Conservation (phyloP, 2,329 filamentous ascomycete genomes). For the Parascedosporium putredinis region DNA sequence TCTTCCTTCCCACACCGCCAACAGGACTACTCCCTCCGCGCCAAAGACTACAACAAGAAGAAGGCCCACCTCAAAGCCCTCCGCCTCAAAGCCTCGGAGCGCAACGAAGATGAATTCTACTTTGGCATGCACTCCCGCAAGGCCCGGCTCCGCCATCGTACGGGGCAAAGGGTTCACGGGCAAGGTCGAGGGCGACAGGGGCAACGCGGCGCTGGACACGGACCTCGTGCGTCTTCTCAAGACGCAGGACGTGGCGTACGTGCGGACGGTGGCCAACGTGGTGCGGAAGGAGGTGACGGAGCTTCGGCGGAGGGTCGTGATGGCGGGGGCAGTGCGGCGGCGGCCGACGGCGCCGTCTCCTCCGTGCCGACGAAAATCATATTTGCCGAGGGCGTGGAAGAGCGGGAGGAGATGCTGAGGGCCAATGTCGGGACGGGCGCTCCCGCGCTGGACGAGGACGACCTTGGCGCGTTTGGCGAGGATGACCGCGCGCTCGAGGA, state of each 20-base stretch:
- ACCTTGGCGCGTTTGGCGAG: slow-evolving; percentile 23
- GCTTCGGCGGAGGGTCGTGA: slow-evolving; percentile 43
- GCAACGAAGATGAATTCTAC: slow-evolving; percentile 66
- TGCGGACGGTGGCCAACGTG: slow-evolving; percentile 52
- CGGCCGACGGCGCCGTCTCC: no score
- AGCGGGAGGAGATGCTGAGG: slow-evolving; percentile 20
- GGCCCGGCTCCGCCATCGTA: slow-evolving; percentile 39
- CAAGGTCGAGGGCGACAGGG: slow-evolving; percentile 46
- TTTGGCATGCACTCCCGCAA: slow-evolving; percentile 57
- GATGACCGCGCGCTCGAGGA: slow-evolving; percentile 21
- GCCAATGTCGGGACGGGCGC: slow-evolving; percentile 28
- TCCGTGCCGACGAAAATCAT: slow-evolving; percentile 29
- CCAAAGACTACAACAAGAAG: slow-evolving; percentile 56
- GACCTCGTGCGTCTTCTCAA: slow-evolving; percentile 54
- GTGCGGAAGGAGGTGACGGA: slow-evolving; percentile 44
- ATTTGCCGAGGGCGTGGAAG: slow-evolving; percentile 21
- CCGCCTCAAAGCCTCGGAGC: slow-evolving; percentile 49
- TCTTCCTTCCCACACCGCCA: no score
- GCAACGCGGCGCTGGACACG: slow-evolving; percentile 42
- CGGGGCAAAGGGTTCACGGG: slow-evolving; percentile 42
- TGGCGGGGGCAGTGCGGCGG: slow-evolving; percentile 20
- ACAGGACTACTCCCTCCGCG: slow-evolving; percentile 57
- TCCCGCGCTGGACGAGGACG: slow-evolving; percentile 19
- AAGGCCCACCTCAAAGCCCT: slow-evolving; percentile 49
- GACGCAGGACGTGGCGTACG: slow-evolving; percentile 57